Base-by-base conservation (phyloP, 805 yeast genomes). In the Wickerhamomyces canadensis region DNA sequence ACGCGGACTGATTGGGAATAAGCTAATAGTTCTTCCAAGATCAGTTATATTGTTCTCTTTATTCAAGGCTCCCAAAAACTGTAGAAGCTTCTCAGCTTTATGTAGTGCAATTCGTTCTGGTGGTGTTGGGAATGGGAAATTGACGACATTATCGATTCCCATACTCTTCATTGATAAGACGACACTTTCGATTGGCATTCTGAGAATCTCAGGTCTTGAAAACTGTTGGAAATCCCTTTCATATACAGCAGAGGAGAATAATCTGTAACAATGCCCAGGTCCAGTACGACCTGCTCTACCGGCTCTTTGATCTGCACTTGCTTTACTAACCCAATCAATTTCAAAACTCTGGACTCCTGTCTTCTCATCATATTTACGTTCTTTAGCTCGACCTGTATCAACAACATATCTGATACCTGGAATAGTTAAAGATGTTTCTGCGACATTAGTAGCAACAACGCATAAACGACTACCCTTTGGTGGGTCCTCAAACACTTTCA, bases 211-310 rank as follows among this genome's bases (percentile, higher is more conserved):
- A 0, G 99, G 98, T 38, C 68, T 70, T 10, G 93, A 72, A 52
- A 93, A 93, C 52, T 82, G 87, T 4, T 69, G 69, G 56, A 93
- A 93, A 46, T 82, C 93, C 44, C 79, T 75, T 55, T 93, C 97
- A 58, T 69, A 93, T 7, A 94, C 84, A 2, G 98, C 98, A 13
- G 98, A 89, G 0, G 98, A 91, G 52, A 71, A 93, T 12, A 93
- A 60, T 42, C 98, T 68, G 58, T 93, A 93, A 58, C 96, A 86
- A 54, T 93, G 98, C 41, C 99, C 99, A 0, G 98, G 97, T 0
- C 98, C 98, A 1, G 96, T 89, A 72, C 98, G 81, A 57, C 97
- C 98, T 35, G 98, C 98, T 68, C 98, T 80, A 55, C 98, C 98
- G 15, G 94, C 65, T 65, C 99, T 74, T 67, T 93, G 99, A 48